Evolutionary conservation across 2,329 filamentous ascomycete genomes (phyloP), one percentile per base, ranked within the genome.

Genomic region (Alternaria sp.): DNA sequence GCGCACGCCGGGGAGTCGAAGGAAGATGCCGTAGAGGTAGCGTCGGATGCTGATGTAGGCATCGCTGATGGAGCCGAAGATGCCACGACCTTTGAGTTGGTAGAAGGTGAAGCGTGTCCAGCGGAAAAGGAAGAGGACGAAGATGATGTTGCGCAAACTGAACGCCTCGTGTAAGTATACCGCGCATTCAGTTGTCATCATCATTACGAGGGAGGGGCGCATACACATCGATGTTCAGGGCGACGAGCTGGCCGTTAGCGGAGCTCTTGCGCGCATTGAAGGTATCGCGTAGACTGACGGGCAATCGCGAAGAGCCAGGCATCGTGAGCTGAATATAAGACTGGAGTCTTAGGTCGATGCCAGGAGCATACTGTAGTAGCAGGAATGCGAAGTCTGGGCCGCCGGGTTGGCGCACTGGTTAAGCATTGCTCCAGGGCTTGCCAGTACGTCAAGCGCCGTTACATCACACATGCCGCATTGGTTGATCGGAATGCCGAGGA

Each of bases 81-180:
- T 78, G 66, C 95, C 95, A 75, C 95, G 92, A 67, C 95, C 95
- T 72, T 91, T 92, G 67, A 98, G 84, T 74, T 95, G 91, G 81
- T 92, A 90, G 76, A 92, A 90, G 28, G 86, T 85, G 72, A 90
- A 91, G 66, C 92, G 91, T 31, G 90, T 86, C 83, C 93, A 90
- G 74, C 93, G 90, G 46, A 96, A 82, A 60, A 97, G 77, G 80
- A 98, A 97, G 69, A 96, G 85, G 73, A 93, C 84, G 78, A 98
- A 96, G 70, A 98, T 82, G 59, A 97, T 82, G 76, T 97, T 96
- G 54, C 92, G 91, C 61, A 97, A 73, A 60, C 92, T 50, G 7
- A 31, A 42, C 50, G 45, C 41, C 55, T 34, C 37, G 39, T 44
- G 54, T 49, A 21, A 54, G 48, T 48, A 23, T 26, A 1, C 13